These are phyloP conservation scores for Proliferodiscus dingleyae DNA, from an alignment of 2,329 filamentous ascomycete species.

Conservation along the genomic window DNA sequence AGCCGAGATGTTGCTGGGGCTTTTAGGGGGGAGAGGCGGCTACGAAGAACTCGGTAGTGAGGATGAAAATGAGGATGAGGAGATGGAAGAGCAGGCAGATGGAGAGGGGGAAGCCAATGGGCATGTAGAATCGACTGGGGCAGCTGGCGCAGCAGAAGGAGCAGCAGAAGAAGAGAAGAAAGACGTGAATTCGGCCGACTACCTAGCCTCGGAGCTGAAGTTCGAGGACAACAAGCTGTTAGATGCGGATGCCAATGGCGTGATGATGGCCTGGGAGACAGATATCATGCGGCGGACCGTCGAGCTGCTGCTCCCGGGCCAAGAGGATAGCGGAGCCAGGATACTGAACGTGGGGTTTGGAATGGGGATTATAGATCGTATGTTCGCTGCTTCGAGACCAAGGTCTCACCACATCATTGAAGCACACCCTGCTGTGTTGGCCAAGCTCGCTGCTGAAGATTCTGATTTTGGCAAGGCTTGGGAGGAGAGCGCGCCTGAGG, in stretches of 20 bases:
- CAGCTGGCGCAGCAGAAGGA: conserved; percentile 15
- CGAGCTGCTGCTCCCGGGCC: conserved; percentile 53
- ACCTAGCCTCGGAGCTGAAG: conserved; percentile 62
- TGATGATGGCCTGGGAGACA: conserved; percentile 93
- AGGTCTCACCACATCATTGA: conserved; percentile 78
- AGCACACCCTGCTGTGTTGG: conserved; percentile 73
- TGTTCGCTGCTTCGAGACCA: conserved; percentile 66
- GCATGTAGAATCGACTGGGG: conserved; percentile 22
- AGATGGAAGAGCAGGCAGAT: conserved; percentile 31
- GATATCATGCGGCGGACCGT: conserved; percentile 79
- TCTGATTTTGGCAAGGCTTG: conserved; percentile 48
- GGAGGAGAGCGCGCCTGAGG: conserved; percentile 50
- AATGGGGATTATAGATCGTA: conserved; percentile 81
- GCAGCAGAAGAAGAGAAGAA: conserved; percentile 21
- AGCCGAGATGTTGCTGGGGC: conserved; percentile 78
- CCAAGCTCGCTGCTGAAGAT: conserved; percentile 44
- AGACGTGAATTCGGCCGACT: conserved; percentile 58
- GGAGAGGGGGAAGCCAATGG: conserved; percentile 32
- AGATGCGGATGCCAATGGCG: conserved; percentile 71
- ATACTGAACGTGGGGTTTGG: conserved; percentile 86
- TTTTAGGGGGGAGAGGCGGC: conserved; percentile 57
- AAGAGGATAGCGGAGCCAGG: conserved; percentile 47
- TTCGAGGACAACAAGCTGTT: conserved; percentile 64
- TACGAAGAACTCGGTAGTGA: conserved; percentile 66
- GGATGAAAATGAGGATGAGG: conserved; percentile 41